These are phyloP conservation scores for Clausena lansium DNA, from an alignment of 345 rosid species.

Conservation along the genomic window DNA sequence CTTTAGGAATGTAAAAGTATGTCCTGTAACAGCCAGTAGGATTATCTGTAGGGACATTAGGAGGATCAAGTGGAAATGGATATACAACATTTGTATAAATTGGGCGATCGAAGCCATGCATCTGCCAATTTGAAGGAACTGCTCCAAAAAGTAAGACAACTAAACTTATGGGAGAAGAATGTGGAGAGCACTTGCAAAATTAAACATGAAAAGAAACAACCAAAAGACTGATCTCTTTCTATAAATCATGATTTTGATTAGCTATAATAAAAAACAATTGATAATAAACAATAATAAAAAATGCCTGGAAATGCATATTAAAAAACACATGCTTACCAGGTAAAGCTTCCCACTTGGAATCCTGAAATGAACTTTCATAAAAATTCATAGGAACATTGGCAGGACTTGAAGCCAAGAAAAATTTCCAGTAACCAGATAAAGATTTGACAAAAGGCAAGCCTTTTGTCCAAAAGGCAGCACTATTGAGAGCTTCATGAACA, in stretches of 20 bases:
- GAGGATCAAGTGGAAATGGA: slow-evolving; percentile 82
- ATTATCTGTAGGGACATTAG: slow-evolving; percentile 71
- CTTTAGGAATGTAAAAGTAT: slow-evolving; percentile 70
- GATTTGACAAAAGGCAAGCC: slow-evolving; percentile 82
- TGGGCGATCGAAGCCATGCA: slow-evolving; percentile 95
- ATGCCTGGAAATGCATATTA: not conserved
- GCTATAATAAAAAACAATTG: too few relatives aligned
- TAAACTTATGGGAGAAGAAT: slow-evolving; percentile 20
- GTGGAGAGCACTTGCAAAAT: not conserved
- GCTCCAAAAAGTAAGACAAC: slow-evolving; percentile 30
- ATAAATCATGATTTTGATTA: not conserved
- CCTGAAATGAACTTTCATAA: slow-evolving; percentile 51
- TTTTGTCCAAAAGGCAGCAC: slow-evolving; percentile 77
- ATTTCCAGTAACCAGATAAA: slow-evolving; percentile 87
- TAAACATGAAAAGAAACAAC: not conserved
- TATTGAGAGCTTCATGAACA: slow-evolving; percentile 64
- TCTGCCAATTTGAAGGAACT: slow-evolving; percentile 99
- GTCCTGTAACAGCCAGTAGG: slow-evolving; percentile 97
- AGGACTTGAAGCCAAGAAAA: slow-evolving; percentile 73
- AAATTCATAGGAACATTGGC: slow-evolving; percentile 56
- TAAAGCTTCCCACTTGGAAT: slow-evolving; percentile 72
- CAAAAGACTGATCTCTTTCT: not conserved
- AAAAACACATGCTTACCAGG: slow-evolving; percentile 49
- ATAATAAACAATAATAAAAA: too few relatives aligned
- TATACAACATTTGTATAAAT: slow-evolving; percentile 79